A percentile compares a stretch with the other conserved stretches of the same genome.
These are phyloP conservation scores for Globisporangium cylindrosporum DNA, from an alignment of 352 stramenopile species.

Conservation along the genomic window DNA sequence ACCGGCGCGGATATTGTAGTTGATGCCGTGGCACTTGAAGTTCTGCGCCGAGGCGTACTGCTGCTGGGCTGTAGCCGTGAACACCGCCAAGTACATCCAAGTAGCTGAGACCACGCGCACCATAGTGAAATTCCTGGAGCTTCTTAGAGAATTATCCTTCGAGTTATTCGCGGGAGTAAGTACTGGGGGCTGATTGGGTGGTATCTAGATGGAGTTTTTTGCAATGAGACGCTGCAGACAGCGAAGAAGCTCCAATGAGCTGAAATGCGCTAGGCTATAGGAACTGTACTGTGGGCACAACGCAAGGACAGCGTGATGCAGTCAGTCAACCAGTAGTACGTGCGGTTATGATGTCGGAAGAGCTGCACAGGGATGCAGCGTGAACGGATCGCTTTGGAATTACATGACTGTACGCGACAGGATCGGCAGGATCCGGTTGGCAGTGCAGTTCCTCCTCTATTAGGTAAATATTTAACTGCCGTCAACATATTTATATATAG, in stretches of 20 bases:
- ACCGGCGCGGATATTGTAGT: conserved; percentile 70
- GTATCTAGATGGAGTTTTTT: neutral
- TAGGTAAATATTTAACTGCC: neutral
- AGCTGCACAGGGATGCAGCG: neutral
- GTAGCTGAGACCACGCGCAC: neutral
- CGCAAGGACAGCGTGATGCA: neutral
- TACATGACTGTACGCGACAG: neutral
- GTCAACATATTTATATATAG: neutral
- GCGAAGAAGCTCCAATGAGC: neutral
- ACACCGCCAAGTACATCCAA: neutral
- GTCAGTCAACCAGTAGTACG: neutral
- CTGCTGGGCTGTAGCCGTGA: neutral
- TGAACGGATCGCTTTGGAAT: neutral
- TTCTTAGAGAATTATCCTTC: neutral
- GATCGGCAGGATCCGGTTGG: neutral
- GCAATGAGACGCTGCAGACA: neutral
- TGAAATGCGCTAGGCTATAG: neutral
- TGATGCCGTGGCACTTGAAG: conserved; percentile 54
- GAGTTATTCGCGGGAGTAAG: neutral
- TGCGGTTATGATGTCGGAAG: neutral
- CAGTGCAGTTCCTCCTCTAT: neutral
- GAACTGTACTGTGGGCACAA: neutral
- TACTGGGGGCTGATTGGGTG: neutral
- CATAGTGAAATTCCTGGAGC: neutral
- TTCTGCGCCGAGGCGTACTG: neutral